Percentiles rank a stretch among this genome's conserved stretches.
These are phyloP conservation scores for Carex littledalei DNA, from an alignment of 176 grass and related monocot species.

Conservation along the genomic window DNA sequence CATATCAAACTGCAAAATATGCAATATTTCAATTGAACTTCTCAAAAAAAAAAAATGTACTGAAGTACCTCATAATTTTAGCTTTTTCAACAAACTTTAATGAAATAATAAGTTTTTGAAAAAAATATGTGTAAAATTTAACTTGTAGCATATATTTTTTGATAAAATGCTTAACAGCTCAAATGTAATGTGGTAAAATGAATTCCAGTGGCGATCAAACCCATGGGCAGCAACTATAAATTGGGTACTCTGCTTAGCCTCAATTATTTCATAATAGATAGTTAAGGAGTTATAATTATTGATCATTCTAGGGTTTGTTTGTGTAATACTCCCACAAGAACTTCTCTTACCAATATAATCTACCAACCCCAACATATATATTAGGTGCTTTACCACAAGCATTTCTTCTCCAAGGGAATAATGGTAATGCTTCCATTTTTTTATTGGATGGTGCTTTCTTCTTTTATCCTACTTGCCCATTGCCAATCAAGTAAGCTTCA, in stretches of 20 bases:
- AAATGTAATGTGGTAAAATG: not conserved
- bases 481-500: slow-evolving; percentile 3
- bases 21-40: not conserved
- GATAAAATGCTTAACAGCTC: not conserved
- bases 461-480: not conserved
- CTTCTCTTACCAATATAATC: not conserved
- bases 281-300: not conserved
- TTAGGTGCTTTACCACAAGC: not conserved
- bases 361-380: not conserved
- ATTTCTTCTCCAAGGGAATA: not conserved
- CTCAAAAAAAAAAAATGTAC: not conserved
- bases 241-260: not conserved
- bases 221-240: not conserved
- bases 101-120: not conserved
- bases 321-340: not conserved
- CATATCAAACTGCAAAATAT: not conserved
- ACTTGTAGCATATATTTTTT: not conserved
- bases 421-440: not conserved
- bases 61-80: not conserved
- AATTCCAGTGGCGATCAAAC: not conserved
- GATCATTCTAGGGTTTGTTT: not conserved
- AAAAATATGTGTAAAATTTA: not conserved
- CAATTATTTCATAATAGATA: not conserved
- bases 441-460: not conserved
- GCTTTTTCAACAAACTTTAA: not conserved